Evolutionary conservation across 2,329 filamentous ascomycete species (phyloP).

Genomic region (Aspergillus sp.): DNA sequence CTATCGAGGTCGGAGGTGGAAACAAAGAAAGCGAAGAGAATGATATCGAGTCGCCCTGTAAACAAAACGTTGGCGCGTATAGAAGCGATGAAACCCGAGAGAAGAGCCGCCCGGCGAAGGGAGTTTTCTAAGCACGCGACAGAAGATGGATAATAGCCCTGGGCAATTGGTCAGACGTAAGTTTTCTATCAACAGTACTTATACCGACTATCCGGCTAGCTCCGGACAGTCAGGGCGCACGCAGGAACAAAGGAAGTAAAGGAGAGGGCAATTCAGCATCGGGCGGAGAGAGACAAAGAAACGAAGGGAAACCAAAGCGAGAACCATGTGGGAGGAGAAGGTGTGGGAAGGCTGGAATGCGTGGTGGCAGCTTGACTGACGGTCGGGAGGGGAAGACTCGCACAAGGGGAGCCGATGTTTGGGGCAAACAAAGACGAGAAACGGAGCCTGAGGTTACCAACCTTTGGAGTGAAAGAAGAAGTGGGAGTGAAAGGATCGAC

Average conservation of each 20-base stretch:
- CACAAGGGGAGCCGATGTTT: slow-evolving; percentile 7
- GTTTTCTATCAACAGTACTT: neutral
- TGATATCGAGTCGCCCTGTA: slow-evolving; percentile 16
- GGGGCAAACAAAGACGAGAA: slow-evolving; percentile 10
- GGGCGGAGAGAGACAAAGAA: slow-evolving; percentile 7
- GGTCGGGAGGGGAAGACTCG: slow-evolving; percentile 13
- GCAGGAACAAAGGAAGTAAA: slow-evolving; percentile 3
- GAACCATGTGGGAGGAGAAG: slow-evolving; percentile 16
- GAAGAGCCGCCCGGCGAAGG: slow-evolving; percentile 15
- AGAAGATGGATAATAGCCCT: slow-evolving; percentile 5
- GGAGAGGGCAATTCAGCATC: slow-evolving; percentile 1
- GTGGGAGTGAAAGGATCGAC: slow-evolving; percentile 17
- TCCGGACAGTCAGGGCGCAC: neutral
- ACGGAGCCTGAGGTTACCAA: slow-evolving; percentile 20
- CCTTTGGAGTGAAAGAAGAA: slow-evolving; percentile 16
- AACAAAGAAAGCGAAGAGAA: slow-evolving; percentile 10
- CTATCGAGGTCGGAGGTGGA: slow-evolving; percentile 9
- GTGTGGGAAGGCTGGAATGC: slow-evolving; percentile 4
- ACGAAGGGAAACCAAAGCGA: slow-evolving; percentile 12
- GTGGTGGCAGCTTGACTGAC: slow-evolving; percentile 3
- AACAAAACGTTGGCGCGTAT: slow-evolving; percentile 17
- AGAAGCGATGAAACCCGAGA: slow-evolving; percentile 15
- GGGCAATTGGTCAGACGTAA: slow-evolving; percentile 16
- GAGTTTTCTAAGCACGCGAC: slow-evolving; percentile 20
- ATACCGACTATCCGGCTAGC: neutral